Evolutionary conservation across 192 early-diverging fungal genomes (phyloP).

Genomic region (Coemansia sp.): DNA sequence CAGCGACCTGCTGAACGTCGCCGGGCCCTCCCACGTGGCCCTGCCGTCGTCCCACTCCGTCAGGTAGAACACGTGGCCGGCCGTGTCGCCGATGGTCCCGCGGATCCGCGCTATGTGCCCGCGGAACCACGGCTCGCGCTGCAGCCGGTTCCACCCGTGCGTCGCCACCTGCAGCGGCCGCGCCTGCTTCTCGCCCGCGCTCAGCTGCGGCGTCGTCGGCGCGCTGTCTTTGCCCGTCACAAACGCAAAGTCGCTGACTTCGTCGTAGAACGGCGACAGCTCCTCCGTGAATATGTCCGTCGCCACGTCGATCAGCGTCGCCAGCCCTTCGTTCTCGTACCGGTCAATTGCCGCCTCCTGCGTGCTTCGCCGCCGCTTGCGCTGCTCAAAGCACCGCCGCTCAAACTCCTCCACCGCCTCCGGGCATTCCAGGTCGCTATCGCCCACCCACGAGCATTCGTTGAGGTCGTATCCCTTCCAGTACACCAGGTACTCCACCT

Average conservation of each 20-base stretch:
- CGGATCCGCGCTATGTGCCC: constrained; percentile 4
- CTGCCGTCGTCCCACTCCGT: constrained; percentile 23
- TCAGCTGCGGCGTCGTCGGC: background rate
- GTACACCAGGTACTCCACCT: constrained; percentile 28
- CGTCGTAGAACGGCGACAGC: constrained; percentile 12
- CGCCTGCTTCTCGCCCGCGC: too few relatives aligned
- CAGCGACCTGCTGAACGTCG: background rate
- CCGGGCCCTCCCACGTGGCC: constrained; percentile 18
- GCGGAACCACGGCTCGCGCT: background rate
- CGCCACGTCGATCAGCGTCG: constrained; percentile 29
- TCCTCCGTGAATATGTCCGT: constrained; percentile 1
- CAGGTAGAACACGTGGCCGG: constrained; percentile 20
- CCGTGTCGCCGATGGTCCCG: constrained; percentile 7
- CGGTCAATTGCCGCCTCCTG: constrained; percentile 2
- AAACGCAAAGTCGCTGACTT: constrained; percentile 28
- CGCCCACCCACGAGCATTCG: constrained; percentile 20
- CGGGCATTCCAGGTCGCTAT: constrained; percentile 3
- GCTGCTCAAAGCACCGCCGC: constrained; percentile 11
- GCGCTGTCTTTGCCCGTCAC: background rate
- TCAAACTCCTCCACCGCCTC: constrained; percentile 26
- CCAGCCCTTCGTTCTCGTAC: constrained; percentile 33
- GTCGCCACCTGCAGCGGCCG: constrained; percentile 1
- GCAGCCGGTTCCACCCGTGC: constrained; percentile 22
- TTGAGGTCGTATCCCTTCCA: constrained; percentile 20
- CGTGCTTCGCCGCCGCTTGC: background rate